Conservation (phyloP, 2,329 filamentous ascomycete genomes). For the Sarocladium kiliense region DNA sequence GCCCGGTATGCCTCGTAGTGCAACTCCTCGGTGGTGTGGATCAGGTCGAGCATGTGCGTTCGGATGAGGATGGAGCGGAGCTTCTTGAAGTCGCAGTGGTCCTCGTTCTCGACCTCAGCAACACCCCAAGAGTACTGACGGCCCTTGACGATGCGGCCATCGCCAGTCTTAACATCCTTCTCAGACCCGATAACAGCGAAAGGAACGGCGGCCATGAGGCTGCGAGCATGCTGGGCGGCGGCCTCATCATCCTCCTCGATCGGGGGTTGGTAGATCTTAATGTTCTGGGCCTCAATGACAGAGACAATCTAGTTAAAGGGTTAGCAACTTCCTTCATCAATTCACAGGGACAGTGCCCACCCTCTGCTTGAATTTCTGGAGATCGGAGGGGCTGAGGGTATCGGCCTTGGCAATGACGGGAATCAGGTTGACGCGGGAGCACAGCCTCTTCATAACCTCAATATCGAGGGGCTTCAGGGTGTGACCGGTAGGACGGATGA, state of each 20-base stretch:
- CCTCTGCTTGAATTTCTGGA: constrained; percentile 91
- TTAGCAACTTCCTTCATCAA: constrained; percentile 18
- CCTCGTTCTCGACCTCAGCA: constrained; percentile 98
- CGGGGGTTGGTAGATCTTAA: constrained; percentile 98
- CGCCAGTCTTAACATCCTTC: constrained; percentile 96
- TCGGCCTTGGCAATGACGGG: constrained; percentile 98
- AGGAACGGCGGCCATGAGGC: constrained; percentile 93
- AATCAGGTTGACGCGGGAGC: constrained; percentile 96
- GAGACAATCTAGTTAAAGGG: constrained; percentile 65
- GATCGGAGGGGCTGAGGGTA: constrained; percentile 86
- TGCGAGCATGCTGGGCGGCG: constrained; percentile 89
- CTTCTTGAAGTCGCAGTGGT: constrained; percentile 99
- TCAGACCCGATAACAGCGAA: constrained; percentile 98
- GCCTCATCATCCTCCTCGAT: constrained; percentile 98
- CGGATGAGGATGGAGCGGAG: constrained; percentile 97
- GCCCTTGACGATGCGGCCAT: constrained; percentile 96
- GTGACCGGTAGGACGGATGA: constrained; percentile 97
- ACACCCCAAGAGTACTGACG: constrained; percentile 99
- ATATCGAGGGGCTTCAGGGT: constrained; percentile 98
- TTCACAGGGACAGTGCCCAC: constrained; percentile 45
- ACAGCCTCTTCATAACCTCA: constrained; percentile 99
- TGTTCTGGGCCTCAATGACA: constrained; percentile 96
- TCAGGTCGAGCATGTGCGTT: constrained; percentile 99
- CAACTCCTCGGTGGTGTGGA: constrained; percentile 98
- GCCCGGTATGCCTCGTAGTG: constrained; percentile 99